Evolutionary conservation across 768 basidiomycete species (phyloP).

Genomic region (Suillus spraguei): DNA sequence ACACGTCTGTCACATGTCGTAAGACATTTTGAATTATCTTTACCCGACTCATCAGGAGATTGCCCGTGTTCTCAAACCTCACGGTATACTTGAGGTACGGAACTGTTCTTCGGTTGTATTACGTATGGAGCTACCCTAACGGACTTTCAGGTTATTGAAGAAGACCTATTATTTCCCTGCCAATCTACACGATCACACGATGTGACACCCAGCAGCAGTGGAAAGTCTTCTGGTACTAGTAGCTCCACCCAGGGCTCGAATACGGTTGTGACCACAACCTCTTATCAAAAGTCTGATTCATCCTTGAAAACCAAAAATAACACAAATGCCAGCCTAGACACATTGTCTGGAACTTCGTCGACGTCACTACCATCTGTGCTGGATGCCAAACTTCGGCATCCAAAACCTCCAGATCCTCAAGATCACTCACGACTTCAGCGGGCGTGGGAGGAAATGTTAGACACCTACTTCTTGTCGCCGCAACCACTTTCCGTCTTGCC

Average conservation of each 20-base stretch:
- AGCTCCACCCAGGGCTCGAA: slow-evolving; percentile 31
- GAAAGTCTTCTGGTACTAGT: slow-evolving; percentile 22
- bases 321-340: slow-evolving; percentile 14
- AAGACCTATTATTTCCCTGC: slow-evolving; percentile 72
- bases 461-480: slow-evolving; percentile 54
- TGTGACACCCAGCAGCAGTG: slow-evolving; percentile 4
- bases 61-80: slow-evolving; percentile 62
- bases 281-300: slow-evolving; percentile 27
- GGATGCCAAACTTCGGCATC: slow-evolving; percentile 12
- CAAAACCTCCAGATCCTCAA: slow-evolving; percentile 46
- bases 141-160: slow-evolving; percentile 63
- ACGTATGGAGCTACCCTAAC: slow-evolving; percentile 13
- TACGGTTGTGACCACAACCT: slow-evolving; percentile 25
- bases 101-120: slow-evolving; percentile 9
- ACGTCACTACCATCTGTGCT: slow-evolving; percentile 25
- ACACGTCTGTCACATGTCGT: slow-evolving; percentile 15
- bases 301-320: slow-evolving; percentile 19
- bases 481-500: slow-evolving; percentile 62
- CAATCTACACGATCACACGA: slow-evolving; percentile 16
- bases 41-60: slow-evolving; percentile 51
- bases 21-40: slow-evolving; percentile 19
- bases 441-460: slow-evolving; percentile 72
- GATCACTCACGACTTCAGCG: slow-evolving; percentile 63
- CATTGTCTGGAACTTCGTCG: slow-evolving; percentile 21
- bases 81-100: slow-evolving; percentile 65